Conservation (phyloP, 371 early-diverging fungal genomes). For the Mortierella polycephala region DNA sequence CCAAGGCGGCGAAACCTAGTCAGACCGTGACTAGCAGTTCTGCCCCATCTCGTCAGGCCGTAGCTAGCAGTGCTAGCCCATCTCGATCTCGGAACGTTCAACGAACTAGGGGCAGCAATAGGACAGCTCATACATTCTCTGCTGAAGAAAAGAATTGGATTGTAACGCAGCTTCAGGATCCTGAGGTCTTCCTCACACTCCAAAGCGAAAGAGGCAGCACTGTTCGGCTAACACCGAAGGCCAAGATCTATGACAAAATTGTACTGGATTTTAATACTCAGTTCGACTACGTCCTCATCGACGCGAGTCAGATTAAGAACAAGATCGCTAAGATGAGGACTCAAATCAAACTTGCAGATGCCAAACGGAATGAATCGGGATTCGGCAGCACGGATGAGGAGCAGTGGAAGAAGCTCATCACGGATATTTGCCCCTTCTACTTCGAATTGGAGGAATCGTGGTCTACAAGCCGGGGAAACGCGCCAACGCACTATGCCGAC, state of each 20-base stretch:
- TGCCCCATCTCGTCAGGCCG: too few relatives aligned
- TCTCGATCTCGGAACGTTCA: too few relatives aligned
- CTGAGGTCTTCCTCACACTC: conserved; percentile 5
- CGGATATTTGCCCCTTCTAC: conserved; percentile 9
- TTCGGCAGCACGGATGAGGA: not conserved
- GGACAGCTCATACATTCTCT: not conserved
- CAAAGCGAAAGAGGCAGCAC: conserved; percentile 2
- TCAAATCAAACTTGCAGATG: conserved; percentile 1
- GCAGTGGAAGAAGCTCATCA: not conserved
- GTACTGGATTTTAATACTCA: not conserved
- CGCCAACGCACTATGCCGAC: not conserved
- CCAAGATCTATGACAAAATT: conserved; percentile 3
- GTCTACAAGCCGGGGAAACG: not conserved
- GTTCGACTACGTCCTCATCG: not conserved
- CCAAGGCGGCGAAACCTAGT: not conserved
- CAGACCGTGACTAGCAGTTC: not conserved
- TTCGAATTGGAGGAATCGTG: conserved; percentile 5
- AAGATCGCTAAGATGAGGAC: conserved; percentile 1
- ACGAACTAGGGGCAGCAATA: too few relatives aligned
- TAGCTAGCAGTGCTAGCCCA: too few relatives aligned
- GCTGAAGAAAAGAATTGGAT: not conserved
- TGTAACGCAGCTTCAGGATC: conserved; percentile 9
- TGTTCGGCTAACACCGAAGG: not conserved
- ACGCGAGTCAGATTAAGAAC: not conserved
- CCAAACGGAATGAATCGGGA: not conserved